Evolutionary conservation across 495 filamentous ascomycete species (phyloP).

Genomic region (Pseudomonodictys pantanalensis): DNA sequence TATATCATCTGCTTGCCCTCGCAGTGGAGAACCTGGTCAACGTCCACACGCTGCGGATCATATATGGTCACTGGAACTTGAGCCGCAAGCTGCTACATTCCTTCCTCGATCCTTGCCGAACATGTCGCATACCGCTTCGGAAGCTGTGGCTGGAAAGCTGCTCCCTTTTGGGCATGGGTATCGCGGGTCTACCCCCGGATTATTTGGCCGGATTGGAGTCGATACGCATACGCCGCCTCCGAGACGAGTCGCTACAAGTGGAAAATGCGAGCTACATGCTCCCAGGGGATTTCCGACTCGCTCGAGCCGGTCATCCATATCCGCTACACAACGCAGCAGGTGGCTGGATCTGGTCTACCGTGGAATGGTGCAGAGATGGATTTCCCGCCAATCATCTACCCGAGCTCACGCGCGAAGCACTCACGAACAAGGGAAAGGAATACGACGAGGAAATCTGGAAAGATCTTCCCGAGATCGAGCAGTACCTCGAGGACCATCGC

Average conservation of each 20-base stretch:
- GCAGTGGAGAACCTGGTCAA: slow-evolving; percentile 35
- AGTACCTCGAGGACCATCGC: slow-evolving; percentile 3
- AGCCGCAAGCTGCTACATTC: slow-evolving; percentile 33
- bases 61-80: slow-evolving; percentile 35
- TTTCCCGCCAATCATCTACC: not conserved
- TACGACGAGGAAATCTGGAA: slow-evolving; percentile 21
- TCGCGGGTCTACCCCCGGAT: not conserved
- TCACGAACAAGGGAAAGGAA: slow-evolving; percentile 9
- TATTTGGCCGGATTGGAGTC: slow-evolving; percentile 32
- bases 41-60: slow-evolving; percentile 37
- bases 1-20: slow-evolving; percentile 29
- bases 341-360: slow-evolving; percentile 13
- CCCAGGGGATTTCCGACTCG: slow-evolving; percentile 6
- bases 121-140: slow-evolving; percentile 24
- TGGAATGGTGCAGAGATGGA: slow-evolving; percentile 5
- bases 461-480: slow-evolving; percentile 11
- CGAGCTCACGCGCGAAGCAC: not conserved
- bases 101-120: slow-evolving; percentile 34
- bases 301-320: slow-evolving; percentile 9
- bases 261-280: not conserved
- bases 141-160: slow-evolving; percentile 42
- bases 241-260: not conserved
- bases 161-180: slow-evolving; percentile 24
- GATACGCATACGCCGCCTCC: slow-evolving; percentile 35
- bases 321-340: slow-evolving; percentile 18